Percentiles rank a stretch among this genome's conserved stretches.
These are phyloP conservation scores for Cucumis melo DNA, from an alignment of 306 rosid species.

Conservation along the genomic window DNA sequence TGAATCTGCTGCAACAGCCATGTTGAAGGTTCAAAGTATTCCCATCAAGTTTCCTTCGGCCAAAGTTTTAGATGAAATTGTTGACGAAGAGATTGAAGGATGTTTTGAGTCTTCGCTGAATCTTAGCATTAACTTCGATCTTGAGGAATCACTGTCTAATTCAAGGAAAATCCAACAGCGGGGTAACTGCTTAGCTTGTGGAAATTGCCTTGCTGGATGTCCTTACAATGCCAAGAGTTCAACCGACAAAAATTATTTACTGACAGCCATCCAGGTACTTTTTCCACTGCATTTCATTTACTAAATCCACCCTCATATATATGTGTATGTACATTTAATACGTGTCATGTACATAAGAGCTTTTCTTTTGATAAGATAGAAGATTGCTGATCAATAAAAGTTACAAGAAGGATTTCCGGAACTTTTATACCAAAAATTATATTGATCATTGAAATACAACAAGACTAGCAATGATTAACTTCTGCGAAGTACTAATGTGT, in stretches of 20 bases:
- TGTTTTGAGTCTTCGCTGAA: constrained; percentile 14
- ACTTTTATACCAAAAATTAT: neutral
- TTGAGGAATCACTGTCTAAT: constrained; percentile 9
- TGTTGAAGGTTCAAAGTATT: constrained; percentile 18
- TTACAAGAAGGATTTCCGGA: neutral
- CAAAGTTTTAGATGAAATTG: constrained; percentile 14
- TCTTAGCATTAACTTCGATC: constrained; percentile 20
- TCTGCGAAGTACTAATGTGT: neutral
- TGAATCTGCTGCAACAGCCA: constrained; percentile 23
- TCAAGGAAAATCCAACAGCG: neutral
- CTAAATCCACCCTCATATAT: neutral
- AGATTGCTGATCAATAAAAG: neutral
- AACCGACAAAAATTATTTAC: constrained; percentile 17
- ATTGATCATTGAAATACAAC: neutral
- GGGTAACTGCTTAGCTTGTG: constrained; percentile 19
- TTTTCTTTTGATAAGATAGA: neutral
- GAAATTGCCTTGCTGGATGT: constrained; percentile 29
- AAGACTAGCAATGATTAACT: neutral
- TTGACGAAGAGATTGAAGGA: constrained; percentile 6
- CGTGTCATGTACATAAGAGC: neutral
- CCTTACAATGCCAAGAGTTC: constrained; percentile 25
- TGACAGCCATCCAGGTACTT: constrained; percentile 18
- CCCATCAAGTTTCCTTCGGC: constrained; percentile 17
- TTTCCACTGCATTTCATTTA: neutral
- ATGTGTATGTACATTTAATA: neutral